A percentile compares a stretch with the other conserved stretches of the same genome.
These are phyloP conservation scores for Phytophthora pinifolia DNA, from an alignment of 352 stramenopile species.

Conservation along the genomic window DNA sequence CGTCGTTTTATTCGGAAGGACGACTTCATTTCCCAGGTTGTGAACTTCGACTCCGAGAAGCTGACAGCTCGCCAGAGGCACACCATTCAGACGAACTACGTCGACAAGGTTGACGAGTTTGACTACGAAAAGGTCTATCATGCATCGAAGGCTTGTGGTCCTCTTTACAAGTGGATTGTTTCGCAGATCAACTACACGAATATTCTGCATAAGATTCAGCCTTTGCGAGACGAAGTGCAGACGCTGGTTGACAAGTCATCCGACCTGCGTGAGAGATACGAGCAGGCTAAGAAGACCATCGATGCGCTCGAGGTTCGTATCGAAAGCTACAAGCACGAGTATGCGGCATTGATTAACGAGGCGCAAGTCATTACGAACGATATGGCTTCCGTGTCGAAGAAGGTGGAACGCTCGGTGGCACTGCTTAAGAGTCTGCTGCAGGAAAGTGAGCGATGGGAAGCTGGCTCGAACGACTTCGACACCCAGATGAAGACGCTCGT, in stretches of 20 bases:
- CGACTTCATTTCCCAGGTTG: conserved; percentile 99
- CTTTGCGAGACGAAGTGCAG: conserved; percentile 98
- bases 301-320: conserved; percentile 95
- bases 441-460: conserved; percentile 98
- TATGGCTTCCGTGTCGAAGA: conserved; percentile 97
- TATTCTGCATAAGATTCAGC: conserved; percentile 99
- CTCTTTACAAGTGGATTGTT: conserved; percentile 99
- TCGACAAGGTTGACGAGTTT: conserved; percentile 91
- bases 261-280: conserved; percentile 92
- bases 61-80: conserved; percentile 94
- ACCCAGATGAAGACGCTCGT: conserved; percentile 96
- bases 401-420: conserved; percentile 96
- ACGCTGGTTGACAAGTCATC: conserved; percentile 94
- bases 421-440: conserved; percentile 98
- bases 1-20: conserved; percentile 96
- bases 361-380: conserved; percentile 98
- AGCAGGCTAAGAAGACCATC: conserved; percentile 93
- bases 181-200: conserved; percentile 98
- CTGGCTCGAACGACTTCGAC: conserved; percentile 96
- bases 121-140: conserved; percentile 93
- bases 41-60: conserved; percentile 99
- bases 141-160: conserved; percentile 97
- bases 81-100: conserved; percentile 95
- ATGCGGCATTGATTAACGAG: conserved; percentile 97
- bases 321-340: conserved; percentile 98